phyloP scores from a whole-genome alignment of 2,329 filamentous ascomycete genomes.

The Talaromyces verruculosus region DNA sequence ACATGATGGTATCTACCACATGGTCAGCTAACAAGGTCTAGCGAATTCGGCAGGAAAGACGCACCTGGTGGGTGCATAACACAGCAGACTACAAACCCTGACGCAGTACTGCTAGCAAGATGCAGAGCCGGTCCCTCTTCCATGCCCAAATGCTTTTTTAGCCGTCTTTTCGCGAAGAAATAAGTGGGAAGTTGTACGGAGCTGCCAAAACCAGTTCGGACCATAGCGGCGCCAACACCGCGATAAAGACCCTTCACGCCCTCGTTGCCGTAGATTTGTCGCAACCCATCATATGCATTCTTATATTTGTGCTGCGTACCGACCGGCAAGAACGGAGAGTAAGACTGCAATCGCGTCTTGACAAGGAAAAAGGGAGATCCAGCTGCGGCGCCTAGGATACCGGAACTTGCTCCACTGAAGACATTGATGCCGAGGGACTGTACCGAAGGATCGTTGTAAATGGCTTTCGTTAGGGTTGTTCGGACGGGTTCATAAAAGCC shows the following conservation, averaged over 20 bases:
- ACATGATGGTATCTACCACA: conserved; percentile 86
- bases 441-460: conserved; percentile 70
- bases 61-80: conserved; percentile 95
- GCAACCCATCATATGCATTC: conserved; percentile 79
- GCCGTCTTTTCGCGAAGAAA: conserved; percentile 89
- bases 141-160: conserved; percentile 82
- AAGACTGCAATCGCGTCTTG: conserved; percentile 94
- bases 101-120: conserved; percentile 80
- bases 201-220: conserved; percentile 91
- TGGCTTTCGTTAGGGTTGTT: conserved; percentile 63
- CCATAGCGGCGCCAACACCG: conserved; percentile 89
- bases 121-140: conserved; percentile 87
- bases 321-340: conserved; percentile 85
- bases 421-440: conserved; percentile 92
- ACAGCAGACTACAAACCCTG: conserved; percentile 93
- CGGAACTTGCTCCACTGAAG: conserved; percentile 83
- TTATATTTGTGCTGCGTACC: conserved; percentile 95
- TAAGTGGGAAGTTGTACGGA: conserved; percentile 96
- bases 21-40: conserved; percentile 1
- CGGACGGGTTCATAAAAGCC: conserved; percentile 98
- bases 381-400: conserved; percentile 85
- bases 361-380: conserved; percentile 97
- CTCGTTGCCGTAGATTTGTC: conserved; percentile 74
- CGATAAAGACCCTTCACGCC: conserved; percentile 82
- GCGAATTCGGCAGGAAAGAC: conserved; percentile 27